Evolutionary conservation across 2,329 filamentous ascomycete genomes (phyloP).

Genomic region (Ceratocystis huliohia): DNA sequence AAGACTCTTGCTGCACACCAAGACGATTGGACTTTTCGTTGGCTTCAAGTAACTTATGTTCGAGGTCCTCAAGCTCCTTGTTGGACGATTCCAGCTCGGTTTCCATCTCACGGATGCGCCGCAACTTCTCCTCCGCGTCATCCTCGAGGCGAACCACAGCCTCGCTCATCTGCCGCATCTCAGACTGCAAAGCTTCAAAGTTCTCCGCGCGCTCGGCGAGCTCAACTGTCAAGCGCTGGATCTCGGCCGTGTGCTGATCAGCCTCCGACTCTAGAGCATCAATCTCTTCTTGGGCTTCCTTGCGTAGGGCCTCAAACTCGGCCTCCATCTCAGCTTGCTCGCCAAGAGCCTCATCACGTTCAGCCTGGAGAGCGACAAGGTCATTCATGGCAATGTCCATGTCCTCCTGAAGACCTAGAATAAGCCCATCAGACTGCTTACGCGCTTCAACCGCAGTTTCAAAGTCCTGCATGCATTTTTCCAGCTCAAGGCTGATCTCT

Average conservation of each 20-base stretch:
- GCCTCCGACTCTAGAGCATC: slow-evolving; percentile 57
- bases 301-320: slow-evolving; percentile 48
- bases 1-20: slow-evolving; percentile 81
- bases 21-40: slow-evolving; percentile 81
- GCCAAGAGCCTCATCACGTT: slow-evolving; percentile 74
- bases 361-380: slow-evolving; percentile 61
- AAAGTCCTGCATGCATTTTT: slow-evolving; percentile 67
- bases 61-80: slow-evolving; percentile 72
- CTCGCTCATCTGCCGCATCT: slow-evolving; percentile 86
- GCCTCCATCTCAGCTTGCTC: slow-evolving; percentile 47
- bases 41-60: slow-evolving; percentile 69
- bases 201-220: slow-evolving; percentile 70
- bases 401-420: slow-evolving; percentile 61
- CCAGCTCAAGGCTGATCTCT: slow-evolving; percentile 69
- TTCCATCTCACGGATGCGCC: slow-evolving; percentile 70
- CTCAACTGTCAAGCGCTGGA: slow-evolving; percentile 56
- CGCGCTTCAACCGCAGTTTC: slow-evolving; percentile 56
- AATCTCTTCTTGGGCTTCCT: slow-evolving; percentile 54
- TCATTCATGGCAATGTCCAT: slow-evolving; percentile 69
- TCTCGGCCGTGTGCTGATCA: slow-evolving; percentile 59
- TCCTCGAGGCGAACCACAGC: slow-evolving; percentile 78
- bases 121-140: slow-evolving; percentile 66
- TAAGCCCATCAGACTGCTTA: slow-evolving; percentile 45
- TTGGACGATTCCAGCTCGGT: slow-evolving; percentile 73
- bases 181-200: slow-evolving; percentile 78